A percentile compares a stretch with the other conserved stretches of the same genome.
Conservation (phyloP, 306 rosid genomes). For the Trifolium subterraneum region DNA sequence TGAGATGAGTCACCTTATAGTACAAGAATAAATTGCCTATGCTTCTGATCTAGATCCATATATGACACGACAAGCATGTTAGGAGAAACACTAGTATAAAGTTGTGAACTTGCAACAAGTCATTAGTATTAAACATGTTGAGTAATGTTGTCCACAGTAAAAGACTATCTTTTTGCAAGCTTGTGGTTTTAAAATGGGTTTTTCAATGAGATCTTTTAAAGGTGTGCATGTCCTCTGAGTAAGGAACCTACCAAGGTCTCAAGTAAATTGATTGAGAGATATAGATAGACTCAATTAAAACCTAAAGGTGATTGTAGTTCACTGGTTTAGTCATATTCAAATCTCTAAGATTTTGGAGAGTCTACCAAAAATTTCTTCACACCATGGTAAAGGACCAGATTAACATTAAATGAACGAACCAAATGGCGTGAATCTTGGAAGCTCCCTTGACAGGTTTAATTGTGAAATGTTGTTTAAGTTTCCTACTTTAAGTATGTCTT, state of each 20-base stretch:
- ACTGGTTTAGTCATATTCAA: background rate
- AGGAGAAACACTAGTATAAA: background rate
- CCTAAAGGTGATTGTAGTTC: background rate
- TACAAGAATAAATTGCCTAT: background rate
- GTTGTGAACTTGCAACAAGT: slow-evolving; percentile 7
- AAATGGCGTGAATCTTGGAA: background rate
- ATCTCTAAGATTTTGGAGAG: background rate
- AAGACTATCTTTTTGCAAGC: slow-evolving; percentile 3
- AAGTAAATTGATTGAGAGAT: slow-evolving; percentile 6
- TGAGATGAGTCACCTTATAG: background rate
- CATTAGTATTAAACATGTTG: background rate
- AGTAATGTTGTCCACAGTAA: background rate
- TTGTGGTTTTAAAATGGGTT: slow-evolving; percentile 1
- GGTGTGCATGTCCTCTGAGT: background rate
- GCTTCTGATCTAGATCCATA: background rate
- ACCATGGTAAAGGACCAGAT: background rate
- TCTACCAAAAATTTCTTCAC: background rate
- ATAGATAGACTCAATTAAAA: background rate
- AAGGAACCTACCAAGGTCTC: background rate
- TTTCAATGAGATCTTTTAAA: background rate
- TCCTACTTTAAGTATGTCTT: background rate
- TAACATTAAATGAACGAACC: background rate
- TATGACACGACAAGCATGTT: background rate
- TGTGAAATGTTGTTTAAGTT: background rate
- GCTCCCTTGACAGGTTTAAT: background rate